These are phyloP conservation scores for Triticum turgidum DNA, from an alignment of 176 grass and related monocot species.

Conservation along the genomic window DNA sequence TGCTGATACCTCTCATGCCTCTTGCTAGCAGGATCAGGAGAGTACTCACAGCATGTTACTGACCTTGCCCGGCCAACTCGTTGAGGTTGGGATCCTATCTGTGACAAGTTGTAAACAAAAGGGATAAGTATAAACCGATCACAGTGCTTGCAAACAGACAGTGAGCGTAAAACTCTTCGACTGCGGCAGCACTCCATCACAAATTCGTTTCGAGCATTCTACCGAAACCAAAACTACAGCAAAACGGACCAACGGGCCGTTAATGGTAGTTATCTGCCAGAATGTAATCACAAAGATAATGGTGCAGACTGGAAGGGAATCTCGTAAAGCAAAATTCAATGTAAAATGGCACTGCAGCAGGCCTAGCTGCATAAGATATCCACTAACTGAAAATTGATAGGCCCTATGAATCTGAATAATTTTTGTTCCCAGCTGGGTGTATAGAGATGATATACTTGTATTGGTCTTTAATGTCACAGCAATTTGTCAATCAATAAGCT, in stretches of 20 bases:
- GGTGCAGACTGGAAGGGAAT: neutral
- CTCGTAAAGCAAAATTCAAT: neutral
- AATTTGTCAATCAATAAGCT: neutral
- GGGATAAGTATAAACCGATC: neutral
- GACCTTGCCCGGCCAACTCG: neutral
- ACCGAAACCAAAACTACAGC: neutral
- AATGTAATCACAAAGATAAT: neutral
- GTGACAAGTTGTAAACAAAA: neutral
- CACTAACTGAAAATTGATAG: conserved; percentile 4
- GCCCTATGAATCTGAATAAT: neutral
- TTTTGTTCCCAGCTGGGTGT: neutral
- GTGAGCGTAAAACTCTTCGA: neutral
- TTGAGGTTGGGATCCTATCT: conserved; percentile 16
- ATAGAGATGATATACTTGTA: neutral
- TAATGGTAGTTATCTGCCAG: neutral
- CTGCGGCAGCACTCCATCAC: neutral
- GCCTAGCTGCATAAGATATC: neutral
- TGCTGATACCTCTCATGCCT: conserved; percentile 22
- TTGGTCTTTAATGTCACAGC: neutral
- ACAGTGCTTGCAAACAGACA: neutral
- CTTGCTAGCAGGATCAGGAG: conserved; percentile 20
- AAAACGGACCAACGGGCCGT: neutral
- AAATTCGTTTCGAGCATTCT: neutral
- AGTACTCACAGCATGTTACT: conserved; percentile 34
- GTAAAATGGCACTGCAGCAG: neutral